Evolutionary conservation across 805 yeast species (phyloP), one percentile per base, ranked within the genome.

Genomic region (Wickerhamomyces subpelliculosus): DNA sequence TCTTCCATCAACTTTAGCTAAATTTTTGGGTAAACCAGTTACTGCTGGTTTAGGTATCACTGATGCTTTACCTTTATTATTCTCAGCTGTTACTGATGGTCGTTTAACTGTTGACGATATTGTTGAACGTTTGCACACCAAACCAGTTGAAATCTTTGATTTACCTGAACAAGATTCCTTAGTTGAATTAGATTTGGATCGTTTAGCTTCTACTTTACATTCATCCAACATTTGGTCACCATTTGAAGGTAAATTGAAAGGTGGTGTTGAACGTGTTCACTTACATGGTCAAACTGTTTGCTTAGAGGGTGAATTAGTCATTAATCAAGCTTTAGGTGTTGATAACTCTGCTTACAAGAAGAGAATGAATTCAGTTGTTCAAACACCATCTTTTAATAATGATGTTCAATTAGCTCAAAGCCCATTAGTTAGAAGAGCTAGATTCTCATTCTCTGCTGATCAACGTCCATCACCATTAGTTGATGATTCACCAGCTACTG

Each of bases 191-290:
- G 94, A 88, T 57, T 63, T 85, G 49, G 96, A 88, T 62, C 78
- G 94, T 61, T 58, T 66, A 14, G 60, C 64, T 37, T 52, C 67
- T n/a, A 62, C 74, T 10, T 51, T 67, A 42, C 64, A 63, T 46
- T 46, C 57, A 33, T 57, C 69, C 8, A 48, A 62, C 28, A 55
- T 64, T 40, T 74, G 79, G 75, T 70, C 81, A 38, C 81, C 81
- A 44, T 73, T 78, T 48, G 67, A 65, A 41, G 73, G 72, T 45
- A 65, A 67, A 37, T 68, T 86, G 55, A 72, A 67, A 43, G 97
- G 97, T 45, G 80, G 87, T 54, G 83, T 90, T 55, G 95, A 88
- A 62, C 78, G 97, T 62, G 97, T 90, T 36, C 73, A 80, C 48
- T 68, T 84, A 60, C 76, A 80, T 45, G 82, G 78, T 41, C 80